Percentiles rank a stretch among this genome's conserved stretches.
These are phyloP conservation scores for Metrosideros polymorpha DNA, from an alignment of 441 rosid species.

Conservation along the genomic window DNA sequence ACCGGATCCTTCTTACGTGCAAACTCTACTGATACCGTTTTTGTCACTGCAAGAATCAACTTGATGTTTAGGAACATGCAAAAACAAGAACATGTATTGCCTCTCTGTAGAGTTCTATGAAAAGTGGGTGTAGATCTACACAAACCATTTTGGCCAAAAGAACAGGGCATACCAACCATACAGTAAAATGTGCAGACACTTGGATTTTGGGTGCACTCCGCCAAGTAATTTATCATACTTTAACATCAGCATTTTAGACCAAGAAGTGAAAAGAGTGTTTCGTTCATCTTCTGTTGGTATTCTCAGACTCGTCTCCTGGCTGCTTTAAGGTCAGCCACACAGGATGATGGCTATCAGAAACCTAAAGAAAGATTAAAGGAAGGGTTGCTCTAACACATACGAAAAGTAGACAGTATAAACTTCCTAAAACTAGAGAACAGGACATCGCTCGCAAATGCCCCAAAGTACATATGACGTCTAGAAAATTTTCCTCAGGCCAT, in stretches of 20 bases:
- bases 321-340: neutral
- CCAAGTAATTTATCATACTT: neutral
- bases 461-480: neutral
- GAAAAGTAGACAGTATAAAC: neutral
- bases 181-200: neutral
- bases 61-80: neutral
- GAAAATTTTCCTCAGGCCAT: neutral
- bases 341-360: neutral
- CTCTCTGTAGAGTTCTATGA: neutral
- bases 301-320: neutral
- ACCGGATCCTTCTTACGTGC: constrained; percentile 66
- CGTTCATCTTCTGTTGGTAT: neutral
- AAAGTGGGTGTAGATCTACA: neutral
- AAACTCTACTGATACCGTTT: constrained; percentile 63
- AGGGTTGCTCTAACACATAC: neutral
- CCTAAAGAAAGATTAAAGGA: neutral
- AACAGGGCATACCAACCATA: neutral
- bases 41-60: constrained; percentile 48
- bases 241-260: neutral
- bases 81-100: neutral
- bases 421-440: neutral
- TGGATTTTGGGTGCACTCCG: neutral
- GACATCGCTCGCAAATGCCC: neutral
- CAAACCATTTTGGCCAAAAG: neutral
- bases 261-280: neutral